Percentiles rank a stretch among this genome's conserved stretches.
Conservation (phyloP, 176 grass and related monocot species). For the Cocos nucifera region DNA sequence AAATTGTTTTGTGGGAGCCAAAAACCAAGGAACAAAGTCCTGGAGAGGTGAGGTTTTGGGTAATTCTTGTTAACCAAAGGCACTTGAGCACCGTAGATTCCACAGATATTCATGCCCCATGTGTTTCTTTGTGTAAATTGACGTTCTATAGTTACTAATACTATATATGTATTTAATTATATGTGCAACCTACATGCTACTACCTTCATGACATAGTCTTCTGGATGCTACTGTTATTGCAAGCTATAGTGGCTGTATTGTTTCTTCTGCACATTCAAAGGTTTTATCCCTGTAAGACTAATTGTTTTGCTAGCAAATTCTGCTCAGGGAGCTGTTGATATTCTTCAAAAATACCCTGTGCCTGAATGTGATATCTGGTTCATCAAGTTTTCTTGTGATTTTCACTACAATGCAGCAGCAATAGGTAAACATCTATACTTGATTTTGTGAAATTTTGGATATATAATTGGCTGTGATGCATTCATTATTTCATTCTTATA, state of each 20-base stretch:
- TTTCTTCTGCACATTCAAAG: too few relatives aligned
- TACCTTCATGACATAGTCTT: too few relatives aligned
- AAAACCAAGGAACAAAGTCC: constrained; percentile 82
- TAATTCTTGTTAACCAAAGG: not conserved
- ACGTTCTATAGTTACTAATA: too few relatives aligned
- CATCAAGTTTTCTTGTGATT: constrained; percentile 98
- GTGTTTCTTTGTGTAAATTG: too few relatives aligned
- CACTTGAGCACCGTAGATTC: not conserved
- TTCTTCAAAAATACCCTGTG: constrained; percentile 99
- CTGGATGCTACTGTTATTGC: too few relatives aligned
- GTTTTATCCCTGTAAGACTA: not conserved
- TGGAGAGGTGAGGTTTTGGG: constrained; percentile 57
- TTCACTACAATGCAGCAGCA: constrained; percentile 85
- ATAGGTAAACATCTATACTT: constrained; percentile 45
- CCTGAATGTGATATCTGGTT: constrained; percentile 95
- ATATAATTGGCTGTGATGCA: too few relatives aligned
- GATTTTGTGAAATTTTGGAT: too few relatives aligned
- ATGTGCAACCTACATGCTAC: too few relatives aligned
- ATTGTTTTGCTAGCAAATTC: constrained; percentile 15
- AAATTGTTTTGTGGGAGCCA: constrained; percentile 89
- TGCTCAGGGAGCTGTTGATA: constrained; percentile 62
- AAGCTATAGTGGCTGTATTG: too few relatives aligned
- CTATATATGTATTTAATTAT: too few relatives aligned
- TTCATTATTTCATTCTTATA: too few relatives aligned
- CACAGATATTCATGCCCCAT: too few relatives aligned